Evolutionary conservation across 805 yeast genomes (phyloP).

Genomic region (Teunomyces funiuensis): DNA sequence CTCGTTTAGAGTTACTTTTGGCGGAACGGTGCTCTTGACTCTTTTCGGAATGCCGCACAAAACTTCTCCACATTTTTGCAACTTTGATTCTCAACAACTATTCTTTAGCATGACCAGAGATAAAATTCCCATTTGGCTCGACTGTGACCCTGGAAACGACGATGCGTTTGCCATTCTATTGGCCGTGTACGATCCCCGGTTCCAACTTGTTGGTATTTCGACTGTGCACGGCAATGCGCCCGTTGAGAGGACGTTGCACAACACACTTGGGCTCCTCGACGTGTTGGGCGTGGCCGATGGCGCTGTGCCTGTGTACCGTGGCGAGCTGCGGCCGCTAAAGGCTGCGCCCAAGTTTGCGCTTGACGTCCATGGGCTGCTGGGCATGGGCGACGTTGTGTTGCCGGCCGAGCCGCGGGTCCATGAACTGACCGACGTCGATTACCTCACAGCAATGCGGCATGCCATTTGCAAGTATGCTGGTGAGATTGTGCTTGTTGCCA

Average conservation of each 20-base stretch:
- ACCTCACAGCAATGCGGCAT: conserved; percentile 36
- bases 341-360: conserved; percentile 54
- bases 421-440: conserved; percentile 21
- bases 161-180: conserved; percentile 76
- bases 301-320: conserved; percentile 66
- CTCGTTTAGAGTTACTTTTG: too few species aligned
- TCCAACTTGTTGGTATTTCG: conserved; percentile 65
- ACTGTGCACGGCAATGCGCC: conserved; percentile 76
- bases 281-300: conserved; percentile 42
- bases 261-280: conserved; percentile 66
- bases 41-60: too few species aligned
- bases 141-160: conserved; percentile 92
- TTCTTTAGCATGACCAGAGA: conserved; percentile 18
- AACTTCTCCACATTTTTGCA: not conserved
- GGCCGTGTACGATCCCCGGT: conserved; percentile 58
- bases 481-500: conserved; percentile 61
- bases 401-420: conserved; percentile 49
- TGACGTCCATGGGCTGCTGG: conserved; percentile 70
- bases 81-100: not conserved
- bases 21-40: too few species aligned
- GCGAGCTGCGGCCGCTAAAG: conserved; percentile 58
- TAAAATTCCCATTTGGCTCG: conserved; percentile 71
- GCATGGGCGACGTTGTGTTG: conserved; percentile 71
- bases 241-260: conserved; percentile 61
- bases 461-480: conserved; percentile 47